Base-by-base conservation (phyloP, 2,329 filamentous ascomycete genomes). In the Remersonia thermophila region DNA sequence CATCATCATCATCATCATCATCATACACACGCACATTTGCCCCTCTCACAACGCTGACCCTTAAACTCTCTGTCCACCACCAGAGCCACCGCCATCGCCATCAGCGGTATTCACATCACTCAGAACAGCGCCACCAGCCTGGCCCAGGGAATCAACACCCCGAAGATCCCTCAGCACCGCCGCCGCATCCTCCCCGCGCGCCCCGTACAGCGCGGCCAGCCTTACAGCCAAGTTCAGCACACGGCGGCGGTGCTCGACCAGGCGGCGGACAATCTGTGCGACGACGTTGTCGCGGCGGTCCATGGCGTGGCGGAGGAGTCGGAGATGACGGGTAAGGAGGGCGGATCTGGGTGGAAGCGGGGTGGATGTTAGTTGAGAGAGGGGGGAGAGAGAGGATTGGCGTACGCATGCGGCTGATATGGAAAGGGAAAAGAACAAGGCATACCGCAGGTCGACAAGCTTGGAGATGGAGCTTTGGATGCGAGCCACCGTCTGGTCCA, bases 161-260 rank as follows among this genome's bases (percentile, higher is more conserved):
- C n/a, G n/a, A n/a, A n/a, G n/a, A n/a, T 35, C 33, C 27, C 18
- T 18, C 25, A 20, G 13, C n/a, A 3, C 13, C 25, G 15, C 28
- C 38, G 25, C 18, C 27, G 20, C 20, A 18, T 48, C 46, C 28
- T 37, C 37, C 23, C 30, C 30, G 8, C 44, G 44, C 4, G 37
- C 46, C 15, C 40, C 30, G 11, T 50, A 48, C 31, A 50, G 36
- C 11, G 41, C 42, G 16, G 30, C 35, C 29, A 50, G 35, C 32
- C 46, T 46, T 3, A 44, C 20, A 2, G 38, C 46, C 17, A 46
- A 36, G 20, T 47, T 47, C 11, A 43, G 25, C 40, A 42, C 40
- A 27, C 44, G 23, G 25, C 35, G 37, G 34, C 40, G 47, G 34
- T 46, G 33, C 27, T 46, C 44, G 27, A 23, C 37, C 27, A 50